Conservation (phyloP, 2,329 filamentous ascomycete species). For the Hypoxylon sp. region DNA sequence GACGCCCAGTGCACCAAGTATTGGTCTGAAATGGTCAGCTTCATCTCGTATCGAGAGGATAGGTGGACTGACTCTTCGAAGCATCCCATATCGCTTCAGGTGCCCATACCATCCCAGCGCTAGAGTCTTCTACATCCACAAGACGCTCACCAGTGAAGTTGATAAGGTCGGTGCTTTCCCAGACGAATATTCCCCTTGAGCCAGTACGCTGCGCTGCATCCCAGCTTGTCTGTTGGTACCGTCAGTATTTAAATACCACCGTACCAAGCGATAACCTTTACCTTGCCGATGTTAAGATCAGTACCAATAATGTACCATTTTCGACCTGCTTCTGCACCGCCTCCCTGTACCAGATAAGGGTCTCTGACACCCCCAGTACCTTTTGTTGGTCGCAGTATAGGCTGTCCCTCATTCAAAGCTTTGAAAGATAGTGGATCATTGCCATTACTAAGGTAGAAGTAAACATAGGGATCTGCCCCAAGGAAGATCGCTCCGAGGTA, state of each 20-base stretch:
- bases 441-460: constrained; percentile 68
- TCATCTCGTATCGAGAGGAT: not conserved
- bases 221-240: constrained; percentile 62
- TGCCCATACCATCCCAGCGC: constrained; percentile 72
- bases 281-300: constrained; percentile 66
- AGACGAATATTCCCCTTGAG: constrained; percentile 67
- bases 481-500: constrained; percentile 70
- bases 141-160: constrained; percentile 65
- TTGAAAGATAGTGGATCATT: constrained; percentile 65
- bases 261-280: constrained; percentile 30
- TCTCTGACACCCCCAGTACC: constrained; percentile 69
- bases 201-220: constrained; percentile 66
- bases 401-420: constrained; percentile 63
- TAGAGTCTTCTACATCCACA: constrained; percentile 65
- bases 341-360: constrained; percentile 64
- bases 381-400: constrained; percentile 64
- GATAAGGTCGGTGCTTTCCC: constrained; percentile 67
- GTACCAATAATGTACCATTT: constrained; percentile 71
- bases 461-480: constrained; percentile 67
- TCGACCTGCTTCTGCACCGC: constrained; percentile 61
- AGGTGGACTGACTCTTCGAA: constrained; percentile 53
- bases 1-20: constrained; percentile 65
- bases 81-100: constrained; percentile 69
- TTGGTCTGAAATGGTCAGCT: constrained; percentile 52
- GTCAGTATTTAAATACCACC: constrained; percentile 16